These are phyloP conservation scores for Fusarium proliferatum DNA, from an alignment of 2,329 filamentous ascomycete genomes.

Conservation along the genomic window DNA sequence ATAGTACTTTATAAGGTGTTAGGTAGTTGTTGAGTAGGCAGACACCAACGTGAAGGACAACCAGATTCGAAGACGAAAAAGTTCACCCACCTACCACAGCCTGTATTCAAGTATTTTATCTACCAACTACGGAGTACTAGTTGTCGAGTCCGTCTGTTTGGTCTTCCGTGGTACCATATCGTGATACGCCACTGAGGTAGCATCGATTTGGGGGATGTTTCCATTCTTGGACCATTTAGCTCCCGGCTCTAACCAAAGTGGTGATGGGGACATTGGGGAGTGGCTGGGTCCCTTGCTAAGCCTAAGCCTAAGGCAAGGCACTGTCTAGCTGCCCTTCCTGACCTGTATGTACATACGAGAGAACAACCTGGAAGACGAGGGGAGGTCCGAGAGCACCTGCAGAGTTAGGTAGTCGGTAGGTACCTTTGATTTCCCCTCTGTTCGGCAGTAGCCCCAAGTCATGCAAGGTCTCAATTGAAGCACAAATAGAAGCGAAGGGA, in stretches of 20 bases:
- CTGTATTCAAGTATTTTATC: not conserved
- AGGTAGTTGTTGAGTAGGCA: not conserved
- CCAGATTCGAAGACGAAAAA: not conserved
- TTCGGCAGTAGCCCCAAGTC: constrained; percentile 3
- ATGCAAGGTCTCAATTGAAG: not conserved
- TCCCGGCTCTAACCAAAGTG: constrained; percentile 32
- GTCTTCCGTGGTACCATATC: not conserved
- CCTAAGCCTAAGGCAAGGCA: not conserved
- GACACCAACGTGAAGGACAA: not conserved
- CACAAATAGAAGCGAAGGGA: constrained; percentile 17
- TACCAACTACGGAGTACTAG: not conserved
- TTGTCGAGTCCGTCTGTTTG: not conserved
- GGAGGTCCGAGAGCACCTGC: constrained; percentile 1
- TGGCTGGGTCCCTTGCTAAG: constrained; percentile 25
- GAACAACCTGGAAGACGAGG: not conserved
- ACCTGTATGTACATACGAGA: not conserved
- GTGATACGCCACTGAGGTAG: constrained; percentile 32
- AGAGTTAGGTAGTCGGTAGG: constrained; percentile 15
- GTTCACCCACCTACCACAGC: not conserved
- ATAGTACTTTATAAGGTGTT: not conserved
- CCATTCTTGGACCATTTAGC: constrained; percentile 38
- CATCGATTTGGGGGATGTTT: constrained; percentile 22
- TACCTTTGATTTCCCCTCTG: constrained; percentile 16
- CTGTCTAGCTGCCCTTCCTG: constrained; percentile 1
- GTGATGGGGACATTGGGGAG: constrained; percentile 19